These are phyloP conservation scores for Tetracentron sinense DNA, from an alignment of 164 flowering plant species.

Conservation along the genomic window DNA sequence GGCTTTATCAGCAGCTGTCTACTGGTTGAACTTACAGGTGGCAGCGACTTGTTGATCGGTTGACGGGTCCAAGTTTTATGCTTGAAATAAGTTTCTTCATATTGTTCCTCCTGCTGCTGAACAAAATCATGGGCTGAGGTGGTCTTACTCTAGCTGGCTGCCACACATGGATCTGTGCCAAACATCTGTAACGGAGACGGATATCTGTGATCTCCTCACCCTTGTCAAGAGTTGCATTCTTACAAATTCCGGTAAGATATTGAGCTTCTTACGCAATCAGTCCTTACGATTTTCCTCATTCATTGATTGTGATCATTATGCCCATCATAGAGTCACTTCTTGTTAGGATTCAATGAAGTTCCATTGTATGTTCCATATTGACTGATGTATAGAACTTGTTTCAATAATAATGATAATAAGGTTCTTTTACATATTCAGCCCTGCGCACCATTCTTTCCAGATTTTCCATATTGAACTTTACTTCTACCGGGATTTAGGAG, in stretches of 20 bases:
- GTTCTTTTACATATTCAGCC: not conserved
- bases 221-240: not conserved
- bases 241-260: constrained; percentile 8
- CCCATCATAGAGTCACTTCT: not conserved
- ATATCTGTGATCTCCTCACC: not conserved
- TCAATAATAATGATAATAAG: not conserved
- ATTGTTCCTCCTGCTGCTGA: constrained; percentile 53
- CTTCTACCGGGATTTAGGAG: too few species aligned
- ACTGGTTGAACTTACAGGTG: constrained; percentile 99
- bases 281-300: not conserved
- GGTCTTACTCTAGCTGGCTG: not conserved
- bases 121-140: constrained; percentile 27
- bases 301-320: not conserved
- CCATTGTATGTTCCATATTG: not conserved
- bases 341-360: not conserved
- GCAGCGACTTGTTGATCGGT: constrained; percentile 51
- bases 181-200: not conserved
- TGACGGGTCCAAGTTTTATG: constrained; percentile 35
- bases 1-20: constrained; percentile 98
- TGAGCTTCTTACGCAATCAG: not conserved
- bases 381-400: constrained; percentile 9
- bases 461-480: not conserved
- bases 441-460: not conserved
- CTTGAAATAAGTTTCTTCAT: constrained; percentile 43
- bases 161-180: not conserved